Percentiles rank a stretch among this genome's conserved stretches.
These are phyloP conservation scores for Euclidium syriacum DNA, from an alignment of 345 rosid genomes.

Conservation along the genomic window DNA sequence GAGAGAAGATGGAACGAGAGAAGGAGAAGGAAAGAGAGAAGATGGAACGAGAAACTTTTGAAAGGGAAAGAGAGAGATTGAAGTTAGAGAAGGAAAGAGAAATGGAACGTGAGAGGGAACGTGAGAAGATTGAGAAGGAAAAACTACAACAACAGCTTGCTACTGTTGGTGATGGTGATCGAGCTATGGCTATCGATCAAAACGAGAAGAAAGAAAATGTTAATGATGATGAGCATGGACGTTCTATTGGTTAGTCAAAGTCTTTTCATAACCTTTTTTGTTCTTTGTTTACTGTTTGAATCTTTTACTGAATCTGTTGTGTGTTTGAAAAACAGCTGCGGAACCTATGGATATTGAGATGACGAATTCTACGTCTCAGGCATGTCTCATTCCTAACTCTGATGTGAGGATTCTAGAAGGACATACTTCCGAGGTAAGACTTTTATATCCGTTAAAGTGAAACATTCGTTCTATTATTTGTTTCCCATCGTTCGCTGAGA, in stretches of 20 bases:
- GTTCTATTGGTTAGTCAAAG: constrained; percentile 46
- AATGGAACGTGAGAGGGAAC: constrained; percentile 41
- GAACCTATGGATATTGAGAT: constrained; percentile 77
- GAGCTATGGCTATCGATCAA: constrained; percentile 50
- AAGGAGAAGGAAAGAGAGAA: constrained; percentile 69
- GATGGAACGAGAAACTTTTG: constrained; percentile 43
- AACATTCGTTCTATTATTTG: neutral
- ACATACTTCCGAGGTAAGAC: constrained; percentile 88
- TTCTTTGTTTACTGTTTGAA: neutral
- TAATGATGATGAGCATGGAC: constrained; percentile 53
- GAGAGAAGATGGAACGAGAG: constrained; percentile 33
- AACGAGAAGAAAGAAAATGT: constrained; percentile 45
- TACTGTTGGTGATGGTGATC: constrained; percentile 48
- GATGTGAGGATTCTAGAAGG: constrained; percentile 97
- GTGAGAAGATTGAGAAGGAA: constrained; percentile 50
- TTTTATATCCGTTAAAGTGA: neutral
- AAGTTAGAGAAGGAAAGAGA: constrained; percentile 37
- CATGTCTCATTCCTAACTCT: constrained; percentile 68
- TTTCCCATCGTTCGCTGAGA: neutral
- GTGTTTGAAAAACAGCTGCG: constrained; percentile 34
- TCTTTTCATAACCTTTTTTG: neutral
- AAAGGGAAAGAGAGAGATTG: constrained; percentile 44
- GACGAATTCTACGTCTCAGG: constrained; percentile 45
- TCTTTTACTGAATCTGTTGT: neutral
- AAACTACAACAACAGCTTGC: constrained; percentile 59